Conservation (phyloP, 352 stramenopile species). For the Pythium angustatum region DNA sequence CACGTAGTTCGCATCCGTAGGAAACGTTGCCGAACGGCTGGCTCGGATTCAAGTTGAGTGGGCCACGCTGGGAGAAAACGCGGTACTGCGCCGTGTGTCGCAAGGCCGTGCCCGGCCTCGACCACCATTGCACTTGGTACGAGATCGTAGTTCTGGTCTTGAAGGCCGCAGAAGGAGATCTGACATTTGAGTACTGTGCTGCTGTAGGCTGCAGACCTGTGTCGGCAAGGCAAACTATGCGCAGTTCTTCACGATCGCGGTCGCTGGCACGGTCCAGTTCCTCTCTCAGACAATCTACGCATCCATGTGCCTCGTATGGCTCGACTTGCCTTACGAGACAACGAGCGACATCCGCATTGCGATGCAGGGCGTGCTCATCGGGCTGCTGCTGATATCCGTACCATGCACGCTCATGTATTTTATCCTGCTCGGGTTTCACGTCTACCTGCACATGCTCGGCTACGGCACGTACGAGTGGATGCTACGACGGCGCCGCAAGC, state of each 20-base stretch:
- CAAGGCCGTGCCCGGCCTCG: conserved; percentile 75
- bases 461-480: conserved; percentile 91
- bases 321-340: conserved; percentile 44
- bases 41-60: conserved; percentile 68
- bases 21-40: conserved; percentile 51
- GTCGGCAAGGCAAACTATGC: conserved; percentile 82
- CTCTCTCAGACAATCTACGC: conserved; percentile 60
- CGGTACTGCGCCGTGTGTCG: conserved; percentile 80
- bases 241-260: conserved; percentile 87
- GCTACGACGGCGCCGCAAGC: conserved; percentile 69
- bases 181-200: background rate
- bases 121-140: conserved; percentile 88
- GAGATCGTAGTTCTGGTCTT: too few relatives aligned
- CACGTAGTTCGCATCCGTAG: conserved; percentile 4
- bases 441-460: conserved; percentile 75
- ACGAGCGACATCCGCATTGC: conserved; percentile 30
- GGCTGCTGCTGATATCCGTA: conserved; percentile 62
- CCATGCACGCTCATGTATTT: conserved; percentile 88
- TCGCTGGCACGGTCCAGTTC: conserved; percentile 68
- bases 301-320: conserved; percentile 50
- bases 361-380: conserved; percentile 50
- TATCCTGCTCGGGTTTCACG: conserved; percentile 78
- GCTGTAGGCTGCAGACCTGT: conserved; percentile 74
- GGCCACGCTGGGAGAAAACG: conserved; percentile 75
- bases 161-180: too few relatives aligned